Base-by-base conservation (phyloP, 2,329 filamentous ascomycete species). In the Cyanodermella asteris region DNA sequence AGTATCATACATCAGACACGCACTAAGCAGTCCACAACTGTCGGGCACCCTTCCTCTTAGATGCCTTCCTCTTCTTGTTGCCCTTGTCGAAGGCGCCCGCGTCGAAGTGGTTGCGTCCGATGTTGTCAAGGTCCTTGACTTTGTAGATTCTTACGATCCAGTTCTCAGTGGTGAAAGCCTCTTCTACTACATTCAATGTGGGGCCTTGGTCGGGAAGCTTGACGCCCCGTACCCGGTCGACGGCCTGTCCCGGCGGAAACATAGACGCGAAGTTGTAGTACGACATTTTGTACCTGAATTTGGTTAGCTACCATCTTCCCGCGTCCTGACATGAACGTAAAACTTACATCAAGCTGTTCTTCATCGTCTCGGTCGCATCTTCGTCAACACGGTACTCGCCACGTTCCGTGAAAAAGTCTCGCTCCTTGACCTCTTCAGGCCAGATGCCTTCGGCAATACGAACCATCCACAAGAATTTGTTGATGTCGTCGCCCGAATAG, bases 81-180 rank as follows among this genome's bases (percentile, higher is more conserved):
- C 57, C 59, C 26, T 52, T 53, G 28, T 61, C 56, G 40, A 59
- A 55, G 21, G 54, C 49, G 25, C 56, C 52, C 1, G 64, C 67
- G 36, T 55, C 63, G 35, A 65, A 65, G 45, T 93, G 84, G 41
- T 91, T 80, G 46, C 87, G 70, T 28, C 81, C 84, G 36, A 97
- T 61, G 49, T 94, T 94, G 56, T 97, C 87, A 31, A 93, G 70
- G 41, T 91, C 82, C 60, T 97, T 97, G 55, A 97, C 87, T 64
- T 97, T 97, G 64, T 93, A 97, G 44, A 97, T 93, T 35, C 87
- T 68, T 46, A 97, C 94, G 50, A 97, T 97, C 87, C 87, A 97
- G 64, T 97, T 97, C 61, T 97, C 87, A 43, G 80, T 91, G 28
- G 90, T 97, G 50, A 91, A 97, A 7, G 87, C 87, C 55, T 97